Base-by-base conservation (phyloP, 2,329 filamentous ascomycete genomes). In the Penicillium sp. region DNA sequence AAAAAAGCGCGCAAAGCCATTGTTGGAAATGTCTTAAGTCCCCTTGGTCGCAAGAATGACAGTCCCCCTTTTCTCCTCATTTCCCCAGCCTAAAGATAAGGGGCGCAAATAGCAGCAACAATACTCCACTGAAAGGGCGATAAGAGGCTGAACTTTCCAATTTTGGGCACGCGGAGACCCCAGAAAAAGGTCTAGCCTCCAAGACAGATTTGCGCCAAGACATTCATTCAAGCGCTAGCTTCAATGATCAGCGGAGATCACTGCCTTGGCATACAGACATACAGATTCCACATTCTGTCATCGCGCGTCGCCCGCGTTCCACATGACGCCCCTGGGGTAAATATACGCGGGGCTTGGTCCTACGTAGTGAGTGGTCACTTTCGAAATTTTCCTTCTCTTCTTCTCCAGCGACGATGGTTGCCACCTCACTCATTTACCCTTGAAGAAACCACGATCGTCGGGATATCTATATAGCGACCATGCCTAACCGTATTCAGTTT, bases 231-330 rank as follows among this genome's bases (percentile, higher is more conserved):
- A 56, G 44, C 37, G 51, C 56, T 61, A 65, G 55, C 55, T 65
- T 67, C 65, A 65, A 67, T 67, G 65, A 67, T 67, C 63, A 57
- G 46, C 63, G 62, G 14, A 29, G 62, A 67, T 67, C 65, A 54
- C 52, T 45, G 22, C 54, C 54, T 59, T 59, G 50, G 51, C 59
- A 55, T 52, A 55, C 54, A 61, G 21, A 64, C 59, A 55, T 52
- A 55, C 54, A 61, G 21, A 64, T 59, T 67, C 57, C 63, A 67
- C 64, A 67, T 67, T 67, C 63, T 65, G 62, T 65, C 62, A 65
- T 67, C 60, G 58, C 62, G 65, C 65, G 52, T 67, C 55, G 46
- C 59, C 57, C 59, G 58, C 62, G 63, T 67, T 65, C 63, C 63
- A 65, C 58, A 53, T 60, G 56, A 56, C 52, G 54, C 65, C 63